These are phyloP conservation scores for Magnolia sinica DNA, from an alignment of 164 flowering plant species.

Conservation along the genomic window DNA sequence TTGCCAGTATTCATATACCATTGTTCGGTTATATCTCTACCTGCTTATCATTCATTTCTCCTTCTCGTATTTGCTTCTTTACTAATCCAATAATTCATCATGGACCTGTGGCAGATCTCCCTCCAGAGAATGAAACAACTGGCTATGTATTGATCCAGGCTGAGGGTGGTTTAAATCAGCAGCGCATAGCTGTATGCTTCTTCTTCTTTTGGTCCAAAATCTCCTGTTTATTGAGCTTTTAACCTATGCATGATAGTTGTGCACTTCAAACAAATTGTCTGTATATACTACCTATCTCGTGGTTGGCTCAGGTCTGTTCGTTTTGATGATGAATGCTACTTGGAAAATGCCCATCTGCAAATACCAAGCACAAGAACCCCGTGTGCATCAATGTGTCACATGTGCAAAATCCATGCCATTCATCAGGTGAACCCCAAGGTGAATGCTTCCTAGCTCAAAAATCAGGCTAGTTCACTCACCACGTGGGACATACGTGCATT, in stretches of 20 bases:
- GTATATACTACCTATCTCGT: neutral
- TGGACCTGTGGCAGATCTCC: conserved; percentile 58
- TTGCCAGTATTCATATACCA: neutral
- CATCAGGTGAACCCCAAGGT: neutral
- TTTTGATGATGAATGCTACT: neutral
- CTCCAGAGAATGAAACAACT: conserved; percentile 84
- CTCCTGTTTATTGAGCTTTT: neutral
- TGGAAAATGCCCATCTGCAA: neutral
- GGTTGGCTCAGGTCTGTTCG: neutral
- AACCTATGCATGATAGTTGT: neutral
- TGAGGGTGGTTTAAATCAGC: conserved; percentile 99
- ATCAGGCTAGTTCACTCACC: neutral
- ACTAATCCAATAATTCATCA: neutral
- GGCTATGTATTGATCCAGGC: conserved; percentile 97
- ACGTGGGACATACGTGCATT: neutral
- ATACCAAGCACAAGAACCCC: neutral
- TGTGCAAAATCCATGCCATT: neutral
- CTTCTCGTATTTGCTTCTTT: neutral
- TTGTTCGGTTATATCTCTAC: neutral
- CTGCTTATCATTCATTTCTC: neutral
- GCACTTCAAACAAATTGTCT: neutral
- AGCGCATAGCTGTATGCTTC: conserved; percentile 85
- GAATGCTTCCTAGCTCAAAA: neutral
- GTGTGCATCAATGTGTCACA: neutral
- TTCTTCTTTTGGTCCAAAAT: neutral